Percentiles rank a stretch among this genome's conserved stretches.
Evolutionary conservation across 2,329 filamentous ascomycete genomes (phyloP).

Genomic region (Ascochyta rabiei): DNA sequence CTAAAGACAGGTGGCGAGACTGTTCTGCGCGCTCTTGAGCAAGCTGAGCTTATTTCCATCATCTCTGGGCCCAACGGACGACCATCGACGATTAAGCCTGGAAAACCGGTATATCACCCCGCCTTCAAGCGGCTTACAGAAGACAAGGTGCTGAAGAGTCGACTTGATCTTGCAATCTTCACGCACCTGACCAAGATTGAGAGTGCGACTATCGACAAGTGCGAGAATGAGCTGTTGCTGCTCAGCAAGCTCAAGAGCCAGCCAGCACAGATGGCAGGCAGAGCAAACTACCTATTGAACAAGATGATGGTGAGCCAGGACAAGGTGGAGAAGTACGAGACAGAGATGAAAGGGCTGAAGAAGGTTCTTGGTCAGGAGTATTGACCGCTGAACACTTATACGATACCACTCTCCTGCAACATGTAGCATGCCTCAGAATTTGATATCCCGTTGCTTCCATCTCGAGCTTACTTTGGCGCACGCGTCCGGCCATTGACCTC

Average conservation of each 20-base stretch:
- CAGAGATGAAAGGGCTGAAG: slow-evolving; percentile 73
- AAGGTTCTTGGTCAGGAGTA: slow-evolving; percentile 66
- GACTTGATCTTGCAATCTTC: slow-evolving; percentile 71
- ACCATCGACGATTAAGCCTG: slow-evolving; percentile 76
- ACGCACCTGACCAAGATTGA: slow-evolving; percentile 74
- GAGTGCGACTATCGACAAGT: slow-evolving; percentile 75
- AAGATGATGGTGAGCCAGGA: slow-evolving; percentile 77
- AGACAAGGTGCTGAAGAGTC: slow-evolving; percentile 74
- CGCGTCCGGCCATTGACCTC: background rate
- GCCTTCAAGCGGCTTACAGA: slow-evolving; percentile 76
- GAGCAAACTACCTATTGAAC: slow-evolving; percentile 73
- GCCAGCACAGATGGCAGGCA: slow-evolving; percentile 68
- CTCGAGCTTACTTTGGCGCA: background rate
- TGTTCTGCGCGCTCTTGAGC: slow-evolving; percentile 79
- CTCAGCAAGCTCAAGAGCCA: slow-evolving; percentile 74
- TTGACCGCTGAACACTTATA: background rate
- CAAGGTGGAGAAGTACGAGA: slow-evolving; percentile 76
- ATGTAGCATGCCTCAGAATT: background rate
- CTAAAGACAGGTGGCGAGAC: slow-evolving; percentile 76
- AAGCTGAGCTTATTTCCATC: slow-evolving; percentile 84
- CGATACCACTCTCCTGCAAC: slow-evolving; percentile 9
- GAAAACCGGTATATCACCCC: slow-evolving; percentile 83
- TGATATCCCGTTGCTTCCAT: background rate
- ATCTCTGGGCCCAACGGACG: slow-evolving; percentile 72
- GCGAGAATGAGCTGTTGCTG: slow-evolving; percentile 75